Evolutionary conservation across 2,329 filamentous ascomycete species (phyloP).

Genomic region (Dryadomyces quercivorus): DNA sequence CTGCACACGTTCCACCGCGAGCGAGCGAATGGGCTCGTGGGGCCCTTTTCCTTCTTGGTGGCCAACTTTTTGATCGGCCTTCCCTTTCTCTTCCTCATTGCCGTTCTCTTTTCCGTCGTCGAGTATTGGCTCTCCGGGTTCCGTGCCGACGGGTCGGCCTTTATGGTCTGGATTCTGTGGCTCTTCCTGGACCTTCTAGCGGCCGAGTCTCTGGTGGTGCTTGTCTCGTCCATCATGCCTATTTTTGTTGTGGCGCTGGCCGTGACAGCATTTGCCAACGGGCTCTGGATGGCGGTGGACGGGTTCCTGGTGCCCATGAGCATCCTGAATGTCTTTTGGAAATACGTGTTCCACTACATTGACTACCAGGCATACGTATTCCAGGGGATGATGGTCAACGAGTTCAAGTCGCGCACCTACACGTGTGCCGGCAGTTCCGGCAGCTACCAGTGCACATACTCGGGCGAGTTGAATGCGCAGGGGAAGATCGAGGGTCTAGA

Average conservation of each 20-base stretch:
- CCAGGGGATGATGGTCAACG: constrained; percentile 87
- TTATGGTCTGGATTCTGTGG: constrained; percentile 74
- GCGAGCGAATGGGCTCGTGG: constrained; percentile 69
- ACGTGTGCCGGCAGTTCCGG: constrained; percentile 29
- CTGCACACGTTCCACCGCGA: constrained; percentile 63
- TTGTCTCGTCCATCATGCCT: constrained; percentile 60
- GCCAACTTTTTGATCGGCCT: constrained; percentile 75
- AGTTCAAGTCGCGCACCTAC: constrained; percentile 58
- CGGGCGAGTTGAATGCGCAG: constrained; percentile 44
- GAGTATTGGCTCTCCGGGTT: constrained; percentile 76
- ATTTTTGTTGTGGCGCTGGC: constrained; percentile 73
- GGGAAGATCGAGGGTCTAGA: constrained; percentile 61
- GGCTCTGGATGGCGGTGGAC: constrained; percentile 77
- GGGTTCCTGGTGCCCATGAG: constrained; percentile 68
- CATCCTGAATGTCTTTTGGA: constrained; percentile 71
- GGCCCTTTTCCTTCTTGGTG: constrained; percentile 57
- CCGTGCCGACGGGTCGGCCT: constrained; percentile 48
- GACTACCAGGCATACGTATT: constrained; percentile 83
- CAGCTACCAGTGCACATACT: constrained; percentile 58
- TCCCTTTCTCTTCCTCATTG: constrained; percentile 69
- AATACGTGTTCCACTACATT: constrained; percentile 80
- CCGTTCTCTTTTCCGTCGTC: constrained; percentile 61
- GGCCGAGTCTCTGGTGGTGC: constrained; percentile 70
- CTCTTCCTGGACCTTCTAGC: constrained; percentile 75
- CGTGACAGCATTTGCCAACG: constrained; percentile 73